phyloP scores from a whole-genome alignment of 805 yeast genomes.

The Saccharomyces mikatae region DNA sequence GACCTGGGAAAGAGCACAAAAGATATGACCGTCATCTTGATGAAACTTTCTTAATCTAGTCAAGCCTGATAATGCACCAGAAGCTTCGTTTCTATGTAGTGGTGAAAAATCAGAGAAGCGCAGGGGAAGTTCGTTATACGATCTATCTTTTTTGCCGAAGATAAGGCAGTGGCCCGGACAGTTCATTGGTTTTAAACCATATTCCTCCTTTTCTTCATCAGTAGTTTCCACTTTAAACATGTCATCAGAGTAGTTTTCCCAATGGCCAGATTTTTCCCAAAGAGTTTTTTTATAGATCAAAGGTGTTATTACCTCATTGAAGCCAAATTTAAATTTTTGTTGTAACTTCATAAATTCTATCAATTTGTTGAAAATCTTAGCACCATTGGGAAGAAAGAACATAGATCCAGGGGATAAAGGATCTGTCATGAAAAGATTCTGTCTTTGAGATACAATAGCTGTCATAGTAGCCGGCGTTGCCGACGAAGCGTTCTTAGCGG shows the following conservation, averaged over 20 bases:
- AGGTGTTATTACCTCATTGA: conserved; percentile 89
- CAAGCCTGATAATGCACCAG: conserved; percentile 87
- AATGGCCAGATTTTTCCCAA: conserved; percentile 92
- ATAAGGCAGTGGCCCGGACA: conserved; percentile 93
- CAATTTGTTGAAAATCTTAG: conserved; percentile 73
- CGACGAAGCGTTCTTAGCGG: background rate
- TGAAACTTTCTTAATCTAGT: conserved; percentile 93
- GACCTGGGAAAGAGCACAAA: conserved; percentile 75
- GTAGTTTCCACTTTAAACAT: conserved; percentile 80
- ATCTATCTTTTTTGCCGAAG: conserved; percentile 64
- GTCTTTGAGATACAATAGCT: conserved; percentile 40
- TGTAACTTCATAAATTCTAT: conserved; percentile 68
- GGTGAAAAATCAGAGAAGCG: conserved; percentile 85
- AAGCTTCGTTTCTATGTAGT: conserved; percentile 86
- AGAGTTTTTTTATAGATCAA: conserved; percentile 71
- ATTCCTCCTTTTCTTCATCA: conserved; percentile 37
- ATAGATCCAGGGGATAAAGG: conserved; percentile 83
- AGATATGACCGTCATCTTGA: conserved; percentile 97
- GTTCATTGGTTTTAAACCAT: conserved; percentile 90
- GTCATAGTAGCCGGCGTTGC: background rate
- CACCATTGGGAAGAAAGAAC: conserved; percentile 89
- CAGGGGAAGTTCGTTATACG: conserved; percentile 80
- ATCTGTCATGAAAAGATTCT: conserved; percentile 71
- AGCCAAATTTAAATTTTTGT: conserved; percentile 63
- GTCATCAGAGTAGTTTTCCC: conserved; percentile 90